These are phyloP conservation scores for Coleophoma cylindrospora DNA, from an alignment of 2,329 filamentous ascomycete genomes.

Conservation along the genomic window DNA sequence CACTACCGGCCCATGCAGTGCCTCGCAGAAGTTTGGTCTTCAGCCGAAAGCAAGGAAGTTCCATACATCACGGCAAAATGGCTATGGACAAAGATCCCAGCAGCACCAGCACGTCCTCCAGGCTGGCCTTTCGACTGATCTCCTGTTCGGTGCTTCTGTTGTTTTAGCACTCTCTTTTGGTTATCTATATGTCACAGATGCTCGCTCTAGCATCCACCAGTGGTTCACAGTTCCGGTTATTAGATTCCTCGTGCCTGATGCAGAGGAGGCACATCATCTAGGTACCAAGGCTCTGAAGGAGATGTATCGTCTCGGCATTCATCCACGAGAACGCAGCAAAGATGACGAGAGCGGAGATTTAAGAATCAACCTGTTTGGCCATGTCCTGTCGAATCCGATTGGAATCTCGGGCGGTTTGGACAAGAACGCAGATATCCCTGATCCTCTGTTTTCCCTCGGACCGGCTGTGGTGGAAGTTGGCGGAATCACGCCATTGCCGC, in stretches of 20 bases:
- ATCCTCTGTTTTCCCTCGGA: constrained; percentile 78
- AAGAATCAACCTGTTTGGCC: constrained; percentile 63
- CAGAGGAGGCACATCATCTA: constrained; percentile 87
- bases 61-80: too few relatives aligned
- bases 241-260: constrained; percentile 64
- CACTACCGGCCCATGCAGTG: too few relatives aligned
- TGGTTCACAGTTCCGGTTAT: constrained; percentile 63
- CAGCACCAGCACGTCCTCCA: too few relatives aligned
- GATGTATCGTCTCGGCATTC: constrained; percentile 68
- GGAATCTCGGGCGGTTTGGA: constrained; percentile 94
- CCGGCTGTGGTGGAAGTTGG: constrained; percentile 88
- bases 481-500: constrained; percentile 81
- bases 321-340: constrained; percentile 73
- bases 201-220: constrained; percentile 64
- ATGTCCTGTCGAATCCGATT: constrained; percentile 76
- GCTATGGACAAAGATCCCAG: too few relatives aligned
- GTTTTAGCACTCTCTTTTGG: constrained; percentile 38
- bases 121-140: constrained; percentile 14
- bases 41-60: too few relatives aligned
- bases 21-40: too few relatives aligned
- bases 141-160: constrained; percentile 48
- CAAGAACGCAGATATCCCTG: constrained; percentile 87
- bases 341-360: constrained; percentile 31
- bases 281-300: constrained; percentile 67
- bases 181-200: constrained; percentile 72